Percentiles rank a stretch among this genome's conserved stretches.
These are phyloP conservation scores for Huntiella bhutanensis DNA, from an alignment of 2,329 filamentous ascomycete species.

Conservation along the genomic window DNA sequence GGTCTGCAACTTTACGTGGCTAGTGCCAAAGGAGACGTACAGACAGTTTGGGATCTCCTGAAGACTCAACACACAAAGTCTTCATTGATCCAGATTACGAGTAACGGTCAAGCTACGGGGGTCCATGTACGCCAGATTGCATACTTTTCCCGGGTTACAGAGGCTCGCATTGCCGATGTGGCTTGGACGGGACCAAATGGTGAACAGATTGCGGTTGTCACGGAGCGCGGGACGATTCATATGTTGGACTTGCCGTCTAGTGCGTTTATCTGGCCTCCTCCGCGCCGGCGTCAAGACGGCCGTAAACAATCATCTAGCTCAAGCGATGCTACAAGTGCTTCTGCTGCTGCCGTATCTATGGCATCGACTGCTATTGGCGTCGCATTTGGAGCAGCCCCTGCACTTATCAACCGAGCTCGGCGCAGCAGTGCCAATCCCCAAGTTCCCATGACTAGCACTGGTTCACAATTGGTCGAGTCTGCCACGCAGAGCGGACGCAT, in stretches of 20 bases:
- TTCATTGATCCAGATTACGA: constrained; percentile 33
- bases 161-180: constrained; percentile 77
- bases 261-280: constrained; percentile 75
- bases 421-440: constrained; percentile 8
- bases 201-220: constrained; percentile 73
- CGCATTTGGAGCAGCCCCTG: constrained; percentile 42
- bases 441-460: constrained; percentile 1
- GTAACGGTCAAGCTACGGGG: constrained; percentile 26
- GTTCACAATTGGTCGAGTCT: constrained; percentile 23
- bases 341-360: constrained; percentile 44
- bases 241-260: constrained; percentile 69
- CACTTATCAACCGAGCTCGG: constrained; percentile 36
- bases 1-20: constrained; percentile 59
- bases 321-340: constrained; percentile 28
- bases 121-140: constrained; percentile 64
- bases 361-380: constrained; percentile 53
- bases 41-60: constrained; percentile 66
- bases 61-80: constrained; percentile 43
- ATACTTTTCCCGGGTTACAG: constrained; percentile 78
- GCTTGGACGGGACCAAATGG: constrained; percentile 69
- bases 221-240: constrained; percentile 88
- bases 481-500: constrained; percentile 53
- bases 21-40: constrained; percentile 67
- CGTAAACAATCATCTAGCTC: constrained; percentile 22
- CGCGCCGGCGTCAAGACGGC: constrained; percentile 29